Evolutionary conservation across 768 basidiomycete species (phyloP), one percentile per base, ranked within the genome.

Genomic region (Suillus cothurnatus): DNA sequence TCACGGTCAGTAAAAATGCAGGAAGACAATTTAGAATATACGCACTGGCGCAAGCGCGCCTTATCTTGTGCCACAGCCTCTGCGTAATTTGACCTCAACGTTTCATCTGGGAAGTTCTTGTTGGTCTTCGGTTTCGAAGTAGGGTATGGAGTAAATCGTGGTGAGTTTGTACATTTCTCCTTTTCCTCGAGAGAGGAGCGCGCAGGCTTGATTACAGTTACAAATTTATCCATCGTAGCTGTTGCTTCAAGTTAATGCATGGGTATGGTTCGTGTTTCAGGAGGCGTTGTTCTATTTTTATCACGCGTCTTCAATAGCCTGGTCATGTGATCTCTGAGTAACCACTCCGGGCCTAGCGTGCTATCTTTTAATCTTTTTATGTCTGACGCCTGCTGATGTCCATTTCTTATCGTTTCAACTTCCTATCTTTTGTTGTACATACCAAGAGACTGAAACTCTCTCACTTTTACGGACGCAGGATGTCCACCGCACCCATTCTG

Each of bases 401-500:
- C 47, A n/a, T 64, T 41, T 12, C 15, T 62, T 45, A 47, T 58
- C 59, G 56, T 28, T 62, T 53, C 50, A 58, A 45, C 58, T 63
- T 67, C 39, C 57, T 26, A 39, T 43, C 66, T 62, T 61, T 52
- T 49, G 38, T 26, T 65, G 1, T 53, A 19, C 28, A 65, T 64
- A 28, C 23, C 31, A 28, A 38, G 38, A 58, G 23, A 58, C 23
- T 58, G 11, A 26, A 58, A n/a, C 21, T 6, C 28, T 52, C 14
- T 50, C 50, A 6, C 14, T 41, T 59, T 26, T 9, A 65, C 57
- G 64, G 69, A 43, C 75, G 81, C 68, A 74, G 66, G 38, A 92
- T 93, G 89, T 83, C 88, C 4, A 62, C 55, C 58, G 61, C 57
- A 62, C 14, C 31, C 32, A 79, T 82, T 34, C 81, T 85, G 70